Conservation (phyloP, 768 basidiomycete genomes). For the Russula brevipes region DNA sequence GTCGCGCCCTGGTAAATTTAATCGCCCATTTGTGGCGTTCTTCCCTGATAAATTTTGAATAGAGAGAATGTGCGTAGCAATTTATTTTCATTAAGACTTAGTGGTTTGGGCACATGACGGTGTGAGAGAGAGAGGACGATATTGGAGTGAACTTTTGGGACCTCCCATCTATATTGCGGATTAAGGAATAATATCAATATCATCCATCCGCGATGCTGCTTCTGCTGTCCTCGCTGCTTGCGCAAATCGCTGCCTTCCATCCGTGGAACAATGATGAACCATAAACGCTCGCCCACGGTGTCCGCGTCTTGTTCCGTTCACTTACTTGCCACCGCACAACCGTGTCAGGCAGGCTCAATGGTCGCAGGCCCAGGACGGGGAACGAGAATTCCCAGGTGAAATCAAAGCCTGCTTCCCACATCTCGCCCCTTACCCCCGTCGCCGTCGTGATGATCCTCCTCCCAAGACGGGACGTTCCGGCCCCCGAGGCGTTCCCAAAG, state of each 20-base stretch:
- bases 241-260: not conserved
- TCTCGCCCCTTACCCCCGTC: not conserved
- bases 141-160: not conserved
- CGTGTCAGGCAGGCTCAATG: not conserved
- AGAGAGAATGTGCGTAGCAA: not conserved
- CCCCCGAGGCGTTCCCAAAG: not conserved
- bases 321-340: not conserved
- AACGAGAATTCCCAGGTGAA: not conserved
- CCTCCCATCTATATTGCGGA: not conserved
- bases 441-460: not conserved
- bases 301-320: not conserved
- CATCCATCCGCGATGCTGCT: too few species aligned
- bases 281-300: not conserved
- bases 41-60: not conserved
- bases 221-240: too few species aligned
- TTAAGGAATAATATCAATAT: not conserved
- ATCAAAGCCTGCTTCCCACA: not conserved
- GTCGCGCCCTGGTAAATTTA: not conserved
- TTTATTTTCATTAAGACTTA: not conserved
- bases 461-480: not conserved
- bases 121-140: not conserved
- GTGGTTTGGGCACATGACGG: not conserved
- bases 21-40: conserved; percentile 5
- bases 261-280: not conserved
- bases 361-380: not conserved